A percentile compares a stretch with the other conserved stretches of the same genome.
Evolutionary conservation across 2,329 filamentous ascomycete genomes (phyloP).

Genomic region (Clonostachys chloroleuca): DNA sequence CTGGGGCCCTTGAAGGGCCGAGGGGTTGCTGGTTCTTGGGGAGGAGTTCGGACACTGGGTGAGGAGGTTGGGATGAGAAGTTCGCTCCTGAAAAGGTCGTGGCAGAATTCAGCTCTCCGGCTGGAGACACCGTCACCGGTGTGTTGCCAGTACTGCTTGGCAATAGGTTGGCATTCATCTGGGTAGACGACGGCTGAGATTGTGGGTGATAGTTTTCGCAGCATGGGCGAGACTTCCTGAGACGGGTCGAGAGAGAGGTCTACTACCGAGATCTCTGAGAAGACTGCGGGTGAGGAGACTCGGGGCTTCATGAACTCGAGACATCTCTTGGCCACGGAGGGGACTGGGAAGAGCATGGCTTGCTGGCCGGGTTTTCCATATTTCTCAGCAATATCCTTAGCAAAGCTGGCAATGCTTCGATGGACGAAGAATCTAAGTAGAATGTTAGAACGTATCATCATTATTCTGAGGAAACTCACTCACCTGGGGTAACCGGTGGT

Average conservation of each 20-base stretch:
- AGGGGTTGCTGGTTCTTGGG: conserved; percentile 14
- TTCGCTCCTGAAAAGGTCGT: conserved; percentile 67
- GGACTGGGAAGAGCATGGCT: conserved; percentile 81
- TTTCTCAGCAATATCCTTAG: conserved; percentile 58
- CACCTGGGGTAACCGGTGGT: conserved; percentile 85
- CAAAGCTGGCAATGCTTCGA: conserved; percentile 72
- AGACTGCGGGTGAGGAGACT: conserved; percentile 46
- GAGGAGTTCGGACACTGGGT: neutral
- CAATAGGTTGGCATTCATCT: conserved; percentile 58
- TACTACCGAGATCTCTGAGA: conserved; percentile 46
- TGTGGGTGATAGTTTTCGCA: conserved; percentile 51
- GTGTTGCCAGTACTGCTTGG: conserved; percentile 98
- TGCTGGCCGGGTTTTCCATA: conserved; percentile 59
- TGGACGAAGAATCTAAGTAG: conserved; percentile 80
- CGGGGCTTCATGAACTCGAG: conserved; percentile 64
- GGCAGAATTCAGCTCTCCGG: conserved; percentile 85
- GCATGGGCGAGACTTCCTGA: conserved; percentile 42
- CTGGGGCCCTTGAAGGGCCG: conserved; percentile 65
- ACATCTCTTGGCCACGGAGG: conserved; percentile 66
- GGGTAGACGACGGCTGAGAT: conserved; percentile 71
- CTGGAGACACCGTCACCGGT: conserved; percentile 90
- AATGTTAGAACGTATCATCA: neutral
- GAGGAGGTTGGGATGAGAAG: conserved; percentile 35
- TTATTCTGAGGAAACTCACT: conserved; percentile 6
- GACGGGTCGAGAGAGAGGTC: conserved; percentile 59